Percentiles rank a stretch among this genome's conserved stretches.
Conservation (phyloP, 140 eudicot genomes). For the Stevia rebaudiana region DNA sequence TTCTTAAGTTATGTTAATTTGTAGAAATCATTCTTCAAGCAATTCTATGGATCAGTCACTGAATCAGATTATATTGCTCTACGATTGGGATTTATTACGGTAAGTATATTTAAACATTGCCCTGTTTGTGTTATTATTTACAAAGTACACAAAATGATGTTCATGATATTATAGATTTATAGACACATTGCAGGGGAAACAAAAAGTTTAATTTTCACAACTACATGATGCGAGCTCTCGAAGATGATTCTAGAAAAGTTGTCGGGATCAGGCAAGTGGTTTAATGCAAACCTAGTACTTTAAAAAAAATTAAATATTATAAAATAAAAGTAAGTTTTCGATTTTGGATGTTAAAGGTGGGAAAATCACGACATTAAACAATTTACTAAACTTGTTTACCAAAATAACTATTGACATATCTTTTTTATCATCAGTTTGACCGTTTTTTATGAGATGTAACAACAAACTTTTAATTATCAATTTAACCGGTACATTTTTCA, state of each 20-base stretch:
- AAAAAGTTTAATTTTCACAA: constrained; percentile 81
- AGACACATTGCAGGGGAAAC: constrained; percentile 92
- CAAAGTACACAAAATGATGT: neutral
- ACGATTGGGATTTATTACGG: constrained; percentile 79
- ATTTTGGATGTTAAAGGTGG: too few species aligned
- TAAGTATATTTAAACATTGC: constrained; percentile 15
- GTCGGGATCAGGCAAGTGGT: constrained; percentile 84
- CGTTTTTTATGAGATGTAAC: too few species aligned
- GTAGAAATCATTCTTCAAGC: constrained; percentile 78
- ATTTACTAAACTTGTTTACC: too few species aligned
- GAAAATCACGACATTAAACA: too few species aligned
- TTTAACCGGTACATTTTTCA: too few species aligned
- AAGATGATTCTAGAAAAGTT: constrained; percentile 81
- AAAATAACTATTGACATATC: too few species aligned
- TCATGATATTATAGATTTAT: neutral
- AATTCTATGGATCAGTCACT: constrained; percentile 85
- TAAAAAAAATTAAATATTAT: too few species aligned
- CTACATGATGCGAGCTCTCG: constrained; percentile 91
- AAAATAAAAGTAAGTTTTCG: too few species aligned
- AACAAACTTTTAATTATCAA: too few species aligned
- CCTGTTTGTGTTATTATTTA: neutral
- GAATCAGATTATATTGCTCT: constrained; percentile 71
- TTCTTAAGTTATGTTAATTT: constrained; percentile 17
- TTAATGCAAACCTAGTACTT: neutral
- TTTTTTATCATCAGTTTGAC: neutral